These are phyloP conservation scores for Oldenlandia corymbosa DNA, from an alignment of 257 asterid species.

Conservation along the genomic window DNA sequence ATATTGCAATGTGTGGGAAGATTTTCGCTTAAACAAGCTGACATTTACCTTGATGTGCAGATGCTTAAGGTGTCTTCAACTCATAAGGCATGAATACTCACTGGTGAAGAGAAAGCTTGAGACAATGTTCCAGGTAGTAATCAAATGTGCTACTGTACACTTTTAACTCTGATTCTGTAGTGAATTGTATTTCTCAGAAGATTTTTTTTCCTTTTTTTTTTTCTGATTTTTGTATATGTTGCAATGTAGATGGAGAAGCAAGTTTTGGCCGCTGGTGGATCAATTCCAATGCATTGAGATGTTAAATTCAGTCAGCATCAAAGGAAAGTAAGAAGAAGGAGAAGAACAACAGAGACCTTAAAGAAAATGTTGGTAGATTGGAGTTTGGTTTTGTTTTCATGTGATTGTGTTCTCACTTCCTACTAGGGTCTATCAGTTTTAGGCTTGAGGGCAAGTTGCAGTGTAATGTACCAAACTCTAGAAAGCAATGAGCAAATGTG, in stretches of 20 bases:
- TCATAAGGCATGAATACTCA: constrained; percentile 49
- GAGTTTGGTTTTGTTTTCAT: neutral
- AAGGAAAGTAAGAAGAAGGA: neutral
- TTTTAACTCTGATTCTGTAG: too few species aligned
- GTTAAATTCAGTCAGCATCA: neutral
- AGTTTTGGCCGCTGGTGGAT: constrained; percentile 34
- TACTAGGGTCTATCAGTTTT: constrained; percentile 8
- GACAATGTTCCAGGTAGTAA: constrained; percentile 63
- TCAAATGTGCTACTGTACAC: neutral
- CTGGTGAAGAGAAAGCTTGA: constrained; percentile 73
- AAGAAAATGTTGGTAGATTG: neutral
- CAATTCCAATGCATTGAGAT: constrained; percentile 26
- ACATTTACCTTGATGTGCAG: constrained; percentile 25
- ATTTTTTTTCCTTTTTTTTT: too few species aligned
- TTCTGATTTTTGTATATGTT: too few species aligned
- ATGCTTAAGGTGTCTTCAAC: constrained; percentile 66
- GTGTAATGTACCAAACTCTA: neutral
- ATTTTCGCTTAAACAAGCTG: neutral
- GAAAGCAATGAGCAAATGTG: constrained; percentile 8
- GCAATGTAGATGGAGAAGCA: constrained; percentile 35
- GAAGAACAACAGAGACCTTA: neutral
- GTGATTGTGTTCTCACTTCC: neutral
- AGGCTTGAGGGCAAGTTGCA: too few species aligned
- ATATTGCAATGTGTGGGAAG: too few species aligned
- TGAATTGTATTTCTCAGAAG: too few species aligned